These are phyloP conservation scores for Botrytis pseudocinerea DNA, from an alignment of 2,329 filamentous ascomycete species.

Conservation along the genomic window DNA sequence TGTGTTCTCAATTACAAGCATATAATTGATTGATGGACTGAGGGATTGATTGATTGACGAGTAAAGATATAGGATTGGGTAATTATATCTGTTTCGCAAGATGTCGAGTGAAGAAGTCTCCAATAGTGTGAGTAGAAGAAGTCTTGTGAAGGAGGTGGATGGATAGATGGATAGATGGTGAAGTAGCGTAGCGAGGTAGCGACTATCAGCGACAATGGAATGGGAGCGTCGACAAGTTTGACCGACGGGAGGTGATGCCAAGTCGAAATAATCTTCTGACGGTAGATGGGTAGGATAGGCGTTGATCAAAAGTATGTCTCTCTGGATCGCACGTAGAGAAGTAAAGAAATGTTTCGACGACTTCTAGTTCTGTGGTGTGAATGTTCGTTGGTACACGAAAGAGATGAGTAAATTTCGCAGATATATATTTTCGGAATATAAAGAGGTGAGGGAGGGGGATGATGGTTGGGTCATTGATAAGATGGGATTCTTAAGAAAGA, in stretches of 20 bases:
- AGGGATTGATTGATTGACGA: neutral
- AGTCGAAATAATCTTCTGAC: too few relatives aligned
- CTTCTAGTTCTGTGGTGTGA: neutral
- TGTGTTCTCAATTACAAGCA: neutral
- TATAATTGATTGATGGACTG: neutral
- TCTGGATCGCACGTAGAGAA: neutral
- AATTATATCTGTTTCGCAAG: neutral
- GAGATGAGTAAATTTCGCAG: conserved; percentile 1
- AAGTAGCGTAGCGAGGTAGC: neutral
- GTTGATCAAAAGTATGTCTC: neutral
- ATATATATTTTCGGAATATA: neutral
- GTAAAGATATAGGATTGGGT: neutral
- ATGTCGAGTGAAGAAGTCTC: neutral
- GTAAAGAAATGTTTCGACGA: neutral
- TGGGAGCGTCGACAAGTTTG: too few relatives aligned
- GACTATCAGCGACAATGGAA: neutral
- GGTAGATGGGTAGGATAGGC: neutral
- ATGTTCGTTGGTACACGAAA: neutral
- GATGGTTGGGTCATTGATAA: conserved; percentile 4
- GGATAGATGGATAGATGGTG: neutral
- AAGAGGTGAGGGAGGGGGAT: neutral
- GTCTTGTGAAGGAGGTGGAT: neutral
- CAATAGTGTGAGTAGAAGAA: neutral
- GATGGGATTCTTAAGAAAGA: conserved; percentile 24
- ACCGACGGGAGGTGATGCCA: neutral